phyloP scores from a whole-genome alignment of 257 asterid genomes.

The Solanum sejunctum region DNA sequence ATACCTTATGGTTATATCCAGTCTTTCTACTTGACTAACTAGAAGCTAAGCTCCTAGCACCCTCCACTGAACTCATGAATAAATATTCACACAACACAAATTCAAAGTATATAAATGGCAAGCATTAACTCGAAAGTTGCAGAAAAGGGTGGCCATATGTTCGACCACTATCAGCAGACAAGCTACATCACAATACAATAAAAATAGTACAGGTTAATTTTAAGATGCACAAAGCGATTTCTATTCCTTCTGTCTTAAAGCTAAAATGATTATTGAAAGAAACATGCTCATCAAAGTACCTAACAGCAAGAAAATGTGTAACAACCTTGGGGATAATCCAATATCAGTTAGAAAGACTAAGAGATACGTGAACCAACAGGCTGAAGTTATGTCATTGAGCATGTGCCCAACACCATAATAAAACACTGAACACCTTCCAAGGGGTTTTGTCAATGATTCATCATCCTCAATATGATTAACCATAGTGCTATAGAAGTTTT shows the following conservation, averaged over 20 bases:
- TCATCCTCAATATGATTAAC: constrained; percentile 26
- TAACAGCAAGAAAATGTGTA: background rate
- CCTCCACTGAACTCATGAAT: background rate
- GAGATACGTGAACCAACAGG: constrained; percentile 96
- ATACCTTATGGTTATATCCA: background rate
- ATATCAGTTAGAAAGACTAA: constrained; percentile 76
- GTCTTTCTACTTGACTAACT: background rate
- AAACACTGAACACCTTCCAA: constrained; percentile 49
- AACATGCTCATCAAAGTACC: background rate
- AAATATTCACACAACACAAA: background rate
- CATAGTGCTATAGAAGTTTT: constrained; percentile 18
- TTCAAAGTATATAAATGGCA: background rate
- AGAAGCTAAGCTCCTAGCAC: background rate
- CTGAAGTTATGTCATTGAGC: constrained; percentile 81
- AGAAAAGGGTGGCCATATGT: background rate
- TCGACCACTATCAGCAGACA: background rate
- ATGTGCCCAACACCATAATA: constrained; percentile 87
- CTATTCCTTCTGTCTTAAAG: background rate
- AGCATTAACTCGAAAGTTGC: background rate
- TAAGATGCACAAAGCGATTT: background rate
- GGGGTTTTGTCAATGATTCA: constrained; percentile 25
- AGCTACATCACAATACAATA: background rate
- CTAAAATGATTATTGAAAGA: background rate
- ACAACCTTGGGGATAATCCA: constrained; percentile 78
- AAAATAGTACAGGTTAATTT: background rate